Base-by-base conservation (phyloP, 2,329 filamentous ascomycete species). In the Setomelanomma holmii region DNA sequence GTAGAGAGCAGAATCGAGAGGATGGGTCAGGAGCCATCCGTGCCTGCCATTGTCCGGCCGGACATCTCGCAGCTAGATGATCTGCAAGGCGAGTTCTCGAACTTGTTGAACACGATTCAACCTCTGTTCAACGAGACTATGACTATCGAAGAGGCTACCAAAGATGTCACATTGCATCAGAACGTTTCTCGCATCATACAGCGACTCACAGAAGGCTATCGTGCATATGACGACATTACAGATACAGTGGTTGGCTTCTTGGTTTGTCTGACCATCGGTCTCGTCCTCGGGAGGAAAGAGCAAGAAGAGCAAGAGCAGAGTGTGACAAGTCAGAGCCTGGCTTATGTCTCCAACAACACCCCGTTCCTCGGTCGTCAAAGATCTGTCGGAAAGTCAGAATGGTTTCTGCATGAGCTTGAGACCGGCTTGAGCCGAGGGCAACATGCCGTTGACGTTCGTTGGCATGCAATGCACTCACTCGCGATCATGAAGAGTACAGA, bases 151-250 rank as follows among this genome's bases (percentile, higher is more conserved):
- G 68, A 71, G 33, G 61, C 71, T 30, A 53, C 64, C 40, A 35
- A 63, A 45, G 71, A 74, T 47, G 33, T 71, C 62, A 72, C 67
- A 52, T 43, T 83, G 24, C 80, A 79, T 43, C 76, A 79, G 33
- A 87, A 87, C 51, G 77, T 95, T n/a, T 76, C 79, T 5, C 86
- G 89, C 55, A 84, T 96, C 34, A 84, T 89, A 43, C 79, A 82
- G 47, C 85, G 93, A 39, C 81, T 99, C 6, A 82, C 81, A 1
- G 80, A 84, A 23, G 82, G 86, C 30, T 96, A 92, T 68, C 83
- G 86, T 34, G 86, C 86, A 12, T 98, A 97, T 66, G 90, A 91
- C 55, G 95, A 99, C 68, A 85, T 98, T 62, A 90, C 89, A 0
- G 81, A 84, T 39, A 93, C 91, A 4, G 83, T 91, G 10, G 81